Conservation (phyloP, 2,329 filamentous ascomycete species). For the Mycosphaerella arachidis region DNA sequence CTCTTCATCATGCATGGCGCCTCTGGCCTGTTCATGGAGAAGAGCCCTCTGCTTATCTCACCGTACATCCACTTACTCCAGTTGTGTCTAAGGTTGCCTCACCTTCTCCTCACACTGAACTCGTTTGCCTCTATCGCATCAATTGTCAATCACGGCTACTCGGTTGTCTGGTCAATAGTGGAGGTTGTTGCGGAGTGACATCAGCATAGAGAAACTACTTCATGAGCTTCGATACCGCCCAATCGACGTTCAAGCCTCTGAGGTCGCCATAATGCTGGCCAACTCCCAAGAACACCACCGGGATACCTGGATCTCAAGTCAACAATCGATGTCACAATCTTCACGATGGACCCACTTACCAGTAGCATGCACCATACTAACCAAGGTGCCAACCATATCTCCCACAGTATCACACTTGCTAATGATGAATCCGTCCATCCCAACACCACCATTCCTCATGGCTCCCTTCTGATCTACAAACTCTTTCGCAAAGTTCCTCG, state of each 20-base stretch:
- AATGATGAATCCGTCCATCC: slow-evolving; percentile 94
- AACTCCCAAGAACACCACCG: slow-evolving; percentile 83
- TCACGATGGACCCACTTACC: slow-evolving; percentile 33
- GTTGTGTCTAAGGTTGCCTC: no score
- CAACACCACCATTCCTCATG: slow-evolving; percentile 54
- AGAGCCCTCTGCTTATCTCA: no score
- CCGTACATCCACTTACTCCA: no score
- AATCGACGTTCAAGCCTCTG: slow-evolving; percentile 59
- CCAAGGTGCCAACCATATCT: slow-evolving; percentile 95
- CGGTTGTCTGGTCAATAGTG: no score
- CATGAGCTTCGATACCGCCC: slow-evolving; percentile 59
- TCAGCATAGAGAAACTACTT: slow-evolving; percentile 22
- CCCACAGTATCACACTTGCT: slow-evolving; percentile 98
- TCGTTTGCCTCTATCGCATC: no score
- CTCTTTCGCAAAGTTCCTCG: slow-evolving; percentile 89
- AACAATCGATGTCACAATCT: background rate
- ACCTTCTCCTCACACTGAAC: no score
- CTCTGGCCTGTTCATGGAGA: no score
- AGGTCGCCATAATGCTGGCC: slow-evolving; percentile 65
- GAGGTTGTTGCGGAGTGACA: no score
- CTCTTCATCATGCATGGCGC: no score
- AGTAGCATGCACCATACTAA: slow-evolving; percentile 96
- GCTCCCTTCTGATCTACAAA: slow-evolving; percentile 51
- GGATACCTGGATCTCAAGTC: slow-evolving; percentile 55
- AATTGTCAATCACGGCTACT: no score